Conservation (phyloP, 352 stramenopile genomes). For the Globisporangium apiculatum region DNA sequence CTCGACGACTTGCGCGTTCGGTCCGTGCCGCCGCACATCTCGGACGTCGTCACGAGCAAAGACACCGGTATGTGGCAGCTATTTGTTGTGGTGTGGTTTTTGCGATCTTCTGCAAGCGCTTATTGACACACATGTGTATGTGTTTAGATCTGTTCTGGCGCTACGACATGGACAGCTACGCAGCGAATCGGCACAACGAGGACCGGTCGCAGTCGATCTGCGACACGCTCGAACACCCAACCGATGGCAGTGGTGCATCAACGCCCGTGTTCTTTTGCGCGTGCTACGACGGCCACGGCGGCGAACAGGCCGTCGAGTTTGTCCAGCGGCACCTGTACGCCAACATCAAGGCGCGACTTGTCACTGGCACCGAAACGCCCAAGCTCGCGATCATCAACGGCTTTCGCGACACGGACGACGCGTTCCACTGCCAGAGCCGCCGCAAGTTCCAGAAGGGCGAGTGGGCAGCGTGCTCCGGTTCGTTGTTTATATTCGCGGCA, state of each 20-base stretch:
- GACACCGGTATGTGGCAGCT: slow-evolving; percentile 12
- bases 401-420: slow-evolving; percentile 53
- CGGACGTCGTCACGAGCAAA: slow-evolving; percentile 37
- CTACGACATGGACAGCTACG: slow-evolving; percentile 67
- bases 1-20: slow-evolving; percentile 41
- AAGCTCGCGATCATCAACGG: slow-evolving; percentile 43
- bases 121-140: not conserved
- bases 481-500: not conserved
- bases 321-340: slow-evolving; percentile 56
- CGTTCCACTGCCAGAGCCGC: slow-evolving; percentile 48
- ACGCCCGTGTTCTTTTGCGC: slow-evolving; percentile 54
- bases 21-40: slow-evolving; percentile 42
- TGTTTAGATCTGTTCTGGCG: slow-evolving; percentile 42
- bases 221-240: slow-evolving; percentile 20
- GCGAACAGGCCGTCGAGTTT: slow-evolving; percentile 56
- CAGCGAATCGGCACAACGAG: slow-evolving; percentile 56
- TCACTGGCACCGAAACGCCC: slow-evolving; percentile 19
- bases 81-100: not conserved
- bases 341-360: slow-evolving; percentile 42
- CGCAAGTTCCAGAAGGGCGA: slow-evolving; percentile 40
- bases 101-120: not conserved
- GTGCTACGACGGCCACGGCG: slow-evolving; percentile 67
- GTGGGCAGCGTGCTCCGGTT: slow-evolving; percentile 47
- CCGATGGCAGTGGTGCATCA: slow-evolving; percentile 8
- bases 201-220: slow-evolving; percentile 53